Evolutionary conservation across 257 asterid genomes (phyloP).

Genomic region (Knoxia roxburghii): DNA sequence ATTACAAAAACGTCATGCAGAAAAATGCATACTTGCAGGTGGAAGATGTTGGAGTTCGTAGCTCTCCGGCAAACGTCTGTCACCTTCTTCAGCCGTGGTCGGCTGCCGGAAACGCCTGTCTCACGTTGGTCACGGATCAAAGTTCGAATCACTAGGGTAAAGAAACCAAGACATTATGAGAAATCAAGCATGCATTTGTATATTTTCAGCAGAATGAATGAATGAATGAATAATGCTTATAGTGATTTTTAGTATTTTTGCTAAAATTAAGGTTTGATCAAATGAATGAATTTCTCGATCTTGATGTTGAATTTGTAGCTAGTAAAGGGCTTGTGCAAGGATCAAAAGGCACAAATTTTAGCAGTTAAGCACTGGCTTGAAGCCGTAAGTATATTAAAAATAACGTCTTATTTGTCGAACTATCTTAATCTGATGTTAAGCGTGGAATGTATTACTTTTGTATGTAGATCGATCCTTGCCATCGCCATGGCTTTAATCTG

Average conservation of each 20-base stretch:
- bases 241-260: too few relatives aligned
- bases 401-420: too few relatives aligned
- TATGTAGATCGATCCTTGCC: constrained; percentile 96
- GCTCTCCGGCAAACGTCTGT: constrained; percentile 66
- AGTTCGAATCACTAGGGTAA: constrained; percentile 72
- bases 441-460: too few relatives aligned
- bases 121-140: constrained; percentile 84
- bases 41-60: constrained; percentile 77
- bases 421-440: too few relatives aligned
- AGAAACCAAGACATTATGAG: too few relatives aligned
- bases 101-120: constrained; percentile 68
- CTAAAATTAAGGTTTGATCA: too few relatives aligned
- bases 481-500: constrained; percentile 73
- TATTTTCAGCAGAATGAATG: too few relatives aligned
- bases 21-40: too few relatives aligned
- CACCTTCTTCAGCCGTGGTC: constrained; percentile 58
- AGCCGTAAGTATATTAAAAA: too few relatives aligned
- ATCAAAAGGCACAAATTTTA: constrained; percentile 73
- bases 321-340: constrained; percentile 81
- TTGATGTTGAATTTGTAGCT: constrained; percentile 37
- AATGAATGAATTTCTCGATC: background rate
- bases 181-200: too few relatives aligned
- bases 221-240: too few relatives aligned
- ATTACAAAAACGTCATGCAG: too few relatives aligned
- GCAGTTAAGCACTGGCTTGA: constrained; percentile 84